Evolutionary conservation across 2,329 filamentous ascomycete species (phyloP).

Genomic region (Trichoderma semiorbis): DNA sequence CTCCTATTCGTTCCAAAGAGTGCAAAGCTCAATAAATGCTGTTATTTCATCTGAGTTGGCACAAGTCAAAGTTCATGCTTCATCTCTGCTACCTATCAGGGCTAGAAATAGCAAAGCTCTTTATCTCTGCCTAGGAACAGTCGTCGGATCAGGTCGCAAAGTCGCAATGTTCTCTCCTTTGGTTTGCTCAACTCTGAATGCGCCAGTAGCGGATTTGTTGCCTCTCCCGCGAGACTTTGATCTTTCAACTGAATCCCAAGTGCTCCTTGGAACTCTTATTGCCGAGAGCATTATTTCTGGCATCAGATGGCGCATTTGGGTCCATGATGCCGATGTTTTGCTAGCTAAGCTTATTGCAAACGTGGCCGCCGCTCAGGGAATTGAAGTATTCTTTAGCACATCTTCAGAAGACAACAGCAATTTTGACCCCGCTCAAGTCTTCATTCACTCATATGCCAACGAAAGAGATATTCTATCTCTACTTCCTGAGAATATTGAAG

Average conservation of each 20-base stretch:
- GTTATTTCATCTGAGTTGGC: neutral
- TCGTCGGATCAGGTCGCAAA: neutral
- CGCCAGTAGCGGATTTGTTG: neutral
- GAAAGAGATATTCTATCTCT: neutral
- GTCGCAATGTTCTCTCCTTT: neutral
- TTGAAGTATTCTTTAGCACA: neutral
- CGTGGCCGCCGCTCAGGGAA: neutral
- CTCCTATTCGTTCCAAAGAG: neutral
- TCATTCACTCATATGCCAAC: neutral
- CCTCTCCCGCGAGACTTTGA: neutral
- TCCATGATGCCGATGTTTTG: neutral
- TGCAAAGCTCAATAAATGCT: neutral
- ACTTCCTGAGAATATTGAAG: neutral
- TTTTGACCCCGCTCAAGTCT: neutral
- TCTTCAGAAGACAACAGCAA: neutral
- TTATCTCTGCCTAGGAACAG: neutral
- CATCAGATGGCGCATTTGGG: neutral
- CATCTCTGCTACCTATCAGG: neutral
- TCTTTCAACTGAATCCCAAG: neutral
- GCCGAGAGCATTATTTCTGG: neutral
- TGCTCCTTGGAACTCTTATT: neutral
- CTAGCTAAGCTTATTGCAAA: neutral
- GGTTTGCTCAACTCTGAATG: neutral
- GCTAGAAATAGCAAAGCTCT: neutral
- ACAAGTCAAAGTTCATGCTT: neutral